Percentiles rank a stretch among this genome's conserved stretches.
These are phyloP conservation scores for Hortaea werneckii DNA, from an alignment of 2,329 filamentous ascomycete genomes.

Conservation along the genomic window DNA sequence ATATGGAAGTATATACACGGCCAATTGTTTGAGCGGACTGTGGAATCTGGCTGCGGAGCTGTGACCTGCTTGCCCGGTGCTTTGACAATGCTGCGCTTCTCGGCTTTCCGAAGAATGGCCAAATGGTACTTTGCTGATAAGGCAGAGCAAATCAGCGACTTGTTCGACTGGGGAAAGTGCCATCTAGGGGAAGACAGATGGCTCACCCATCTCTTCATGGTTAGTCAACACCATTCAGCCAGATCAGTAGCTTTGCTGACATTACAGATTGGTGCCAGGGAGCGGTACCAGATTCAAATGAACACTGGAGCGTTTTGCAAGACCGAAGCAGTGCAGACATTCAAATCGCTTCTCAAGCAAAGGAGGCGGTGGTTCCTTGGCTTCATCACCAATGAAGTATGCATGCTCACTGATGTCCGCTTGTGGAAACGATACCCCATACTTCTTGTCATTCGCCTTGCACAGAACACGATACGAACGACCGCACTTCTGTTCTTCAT, in stretches of 20 bases:
- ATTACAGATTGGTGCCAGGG: slow-evolving; percentile 51
- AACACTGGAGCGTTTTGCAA: slow-evolving; percentile 97
- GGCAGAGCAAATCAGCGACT: slow-evolving; percentile 84
- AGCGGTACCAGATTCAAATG: slow-evolving; percentile 93
- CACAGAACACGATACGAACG: slow-evolving; percentile 92
- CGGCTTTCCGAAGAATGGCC: slow-evolving; percentile 90
- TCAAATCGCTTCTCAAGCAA: slow-evolving; percentile 79
- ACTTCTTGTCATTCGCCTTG: slow-evolving; percentile 75
- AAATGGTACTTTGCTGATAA: slow-evolving; percentile 98
- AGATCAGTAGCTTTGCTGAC: neutral
- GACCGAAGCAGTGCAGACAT: slow-evolving; percentile 89
- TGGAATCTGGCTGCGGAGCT: slow-evolving; percentile 86
- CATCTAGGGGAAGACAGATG: slow-evolving; percentile 92
- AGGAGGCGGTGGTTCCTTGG: slow-evolving; percentile 83
- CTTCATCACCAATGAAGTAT: slow-evolving; percentile 73
- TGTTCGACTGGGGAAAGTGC: slow-evolving; percentile 94
- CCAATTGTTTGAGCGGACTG: slow-evolving; percentile 88
- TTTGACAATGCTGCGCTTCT: slow-evolving; percentile 91
- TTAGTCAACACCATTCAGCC: slow-evolving; percentile 36
- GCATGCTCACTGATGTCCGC: slow-evolving; percentile 91
- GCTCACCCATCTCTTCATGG: slow-evolving; percentile 98
- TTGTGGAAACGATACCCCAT: slow-evolving; percentile 87
- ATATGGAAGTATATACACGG: slow-evolving; percentile 99
- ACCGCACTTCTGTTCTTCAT: slow-evolving; percentile 92
- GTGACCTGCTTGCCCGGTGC: slow-evolving; percentile 93